Evolutionary conservation across 257 asterid species (phyloP), one percentile per base, ranked within the genome.

Genomic region (Jaltomata sinuosa): DNA sequence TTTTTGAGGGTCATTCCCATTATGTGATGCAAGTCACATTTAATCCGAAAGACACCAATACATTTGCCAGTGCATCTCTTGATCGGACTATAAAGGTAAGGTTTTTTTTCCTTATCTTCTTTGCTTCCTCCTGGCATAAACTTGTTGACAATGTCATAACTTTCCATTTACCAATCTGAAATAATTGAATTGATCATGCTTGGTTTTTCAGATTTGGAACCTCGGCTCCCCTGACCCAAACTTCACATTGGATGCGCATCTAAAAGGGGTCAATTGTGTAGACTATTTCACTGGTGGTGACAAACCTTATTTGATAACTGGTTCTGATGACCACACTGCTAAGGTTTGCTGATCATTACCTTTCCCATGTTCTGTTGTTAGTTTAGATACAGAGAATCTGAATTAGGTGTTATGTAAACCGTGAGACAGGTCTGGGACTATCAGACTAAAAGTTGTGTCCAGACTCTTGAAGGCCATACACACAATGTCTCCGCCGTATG

Each of bases 211-310:
- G 99, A 95, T 97, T 72, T 97, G 99, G 98, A 97, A 97, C 85
- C 99, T 95, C 87, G 98, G 99, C 76, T 95, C 99, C 83, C 99
- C 99, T 80, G 99, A 97, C 83, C 99, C 98, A 67, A 97, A 97
- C 90, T 97, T 97, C 91, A 97, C 99, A 3, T 90, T 97, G 84
- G 99, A 95, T 89, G 99, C 99, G 6, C 99, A 97, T 80, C 76
- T 93, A 87, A 97, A 97, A 90, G 99, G 99, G 53, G 99, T 97
- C 65, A 97, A 97, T 74, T 97, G 99, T 89, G 98, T 97, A 25
- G 99, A 97, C 88, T 97, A 95, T 89, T 97, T 97, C 84, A 94
- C 97, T 76, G 99, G 98, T 80, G 99, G 99, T 77, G 99, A 97
- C 86, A 97, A 97, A 84, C 99, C 99, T 67, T 97, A 90, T 89